These are phyloP conservation scores for Hygrocybe punicea DNA, from an alignment of 768 basidiomycete genomes.

Conservation along the genomic window DNA sequence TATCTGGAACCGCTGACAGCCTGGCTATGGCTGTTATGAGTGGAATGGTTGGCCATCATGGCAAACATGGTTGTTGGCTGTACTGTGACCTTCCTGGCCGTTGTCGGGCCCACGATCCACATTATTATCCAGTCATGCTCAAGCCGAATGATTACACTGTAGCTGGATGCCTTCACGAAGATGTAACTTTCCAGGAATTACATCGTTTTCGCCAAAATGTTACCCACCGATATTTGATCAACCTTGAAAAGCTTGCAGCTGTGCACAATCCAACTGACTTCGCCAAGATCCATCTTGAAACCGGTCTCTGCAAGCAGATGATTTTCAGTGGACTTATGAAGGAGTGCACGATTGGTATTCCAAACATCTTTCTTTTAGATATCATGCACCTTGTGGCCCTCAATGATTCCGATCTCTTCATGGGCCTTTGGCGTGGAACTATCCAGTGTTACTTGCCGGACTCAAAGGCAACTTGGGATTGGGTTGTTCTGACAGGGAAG, in stretches of 20 bases:
- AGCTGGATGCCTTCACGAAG: slow-evolving; percentile 20
- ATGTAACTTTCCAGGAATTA: slow-evolving; percentile 20
- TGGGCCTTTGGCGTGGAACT: slow-evolving; percentile 21
- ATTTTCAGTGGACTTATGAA: slow-evolving; percentile 39
- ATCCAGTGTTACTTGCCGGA: slow-evolving; percentile 21
- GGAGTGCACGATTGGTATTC: slow-evolving; percentile 30
- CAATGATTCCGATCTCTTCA: slow-evolving; percentile 36
- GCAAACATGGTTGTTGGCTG: slow-evolving; percentile 34
- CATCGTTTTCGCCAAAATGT: slow-evolving; percentile 3
- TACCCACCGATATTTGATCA: slow-evolving; percentile 20
- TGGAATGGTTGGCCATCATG: slow-evolving; percentile 37
- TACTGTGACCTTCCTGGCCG: slow-evolving; percentile 30
- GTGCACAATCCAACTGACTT: slow-evolving; percentile 14
- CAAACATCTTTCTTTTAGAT: slow-evolving; percentile 21
- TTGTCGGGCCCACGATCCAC: slow-evolving; percentile 22
- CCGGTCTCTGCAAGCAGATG: slow-evolving; percentile 35
- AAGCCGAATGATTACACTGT: slow-evolving; percentile 25
- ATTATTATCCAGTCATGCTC: slow-evolving; percentile 36
- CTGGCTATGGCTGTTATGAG: slow-evolving; percentile 31
- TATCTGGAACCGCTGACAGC: slow-evolving; percentile 20
- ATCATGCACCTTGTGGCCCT: slow-evolving; percentile 40
- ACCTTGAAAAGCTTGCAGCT: no score
- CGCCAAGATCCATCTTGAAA: slow-evolving; percentile 24
- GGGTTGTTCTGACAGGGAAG: slow-evolving; percentile 17
- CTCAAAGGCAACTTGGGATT: slow-evolving; percentile 17